Base-by-base conservation (phyloP, 2,329 filamentous ascomycete genomes). In the Aaosphaeria pasadenensis region DNA sequence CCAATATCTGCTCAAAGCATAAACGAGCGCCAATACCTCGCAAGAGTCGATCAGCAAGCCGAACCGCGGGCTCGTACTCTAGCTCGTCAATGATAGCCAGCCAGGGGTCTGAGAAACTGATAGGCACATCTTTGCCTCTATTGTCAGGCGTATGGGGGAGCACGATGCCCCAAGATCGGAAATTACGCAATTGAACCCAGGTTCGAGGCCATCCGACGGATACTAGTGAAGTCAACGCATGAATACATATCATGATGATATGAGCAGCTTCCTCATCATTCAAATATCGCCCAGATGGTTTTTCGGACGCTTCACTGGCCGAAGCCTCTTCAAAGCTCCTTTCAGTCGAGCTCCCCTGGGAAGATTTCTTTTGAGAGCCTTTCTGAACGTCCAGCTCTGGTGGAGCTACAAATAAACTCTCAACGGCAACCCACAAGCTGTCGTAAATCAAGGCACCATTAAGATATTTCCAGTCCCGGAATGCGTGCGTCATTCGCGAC, bases 1-100 rank as follows among this genome's bases (percentile, higher is more conserved):
- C 71, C 6, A 74, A 70, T 39, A 79, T 76, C 48, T 78, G 75
- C 50, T 76, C 62, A 46, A 77, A 78, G 32, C 76, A 77, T 39
- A 72, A 63, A 7, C 78, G 73, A 17, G 74, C 74, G 5, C 73
- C 74, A 43, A 82, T 71, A 43, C 71, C 77, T 44, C 73, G 71
- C 24, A 77, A 70, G 32, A 82, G 59, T 7, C 76, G 73, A 43
- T 71, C 71, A n/a, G 76, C 65, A 31, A 82, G 65, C 24, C 77
- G 74, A 40, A 80, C 58, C 13, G 76, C 77, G 29, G 77, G 67
- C 36, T 79, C 77, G 58, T 80, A 74, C 50, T 80, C 77, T 11
- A 80, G 62, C 35, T 68, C 70, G 55, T 80, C 67, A 24, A 64
- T 61, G 30, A 70, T 67, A 7, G 57, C 53, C 24, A 69, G 45